These are phyloP conservation scores for Coemansia sp. DNA, from an alignment of 192 early-diverging fungal species.

Conservation along the genomic window DNA sequence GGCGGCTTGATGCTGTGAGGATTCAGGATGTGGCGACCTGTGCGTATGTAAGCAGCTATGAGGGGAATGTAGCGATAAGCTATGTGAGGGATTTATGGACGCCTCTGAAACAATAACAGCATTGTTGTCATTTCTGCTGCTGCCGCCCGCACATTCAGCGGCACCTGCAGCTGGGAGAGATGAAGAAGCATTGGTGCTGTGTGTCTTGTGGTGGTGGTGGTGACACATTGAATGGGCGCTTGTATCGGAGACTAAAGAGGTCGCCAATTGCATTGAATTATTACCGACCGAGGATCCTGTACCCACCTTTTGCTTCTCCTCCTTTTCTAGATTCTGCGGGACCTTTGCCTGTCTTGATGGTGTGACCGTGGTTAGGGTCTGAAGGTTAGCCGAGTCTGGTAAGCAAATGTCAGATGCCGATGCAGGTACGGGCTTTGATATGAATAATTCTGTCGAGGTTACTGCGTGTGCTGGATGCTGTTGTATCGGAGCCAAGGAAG, in stretches of 20 bases:
- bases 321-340: background rate
- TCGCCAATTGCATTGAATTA: background rate
- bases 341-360: background rate
- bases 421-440: background rate
- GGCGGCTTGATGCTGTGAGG: background rate
- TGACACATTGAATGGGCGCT: background rate
- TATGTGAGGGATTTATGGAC: background rate
- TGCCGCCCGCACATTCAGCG: background rate
- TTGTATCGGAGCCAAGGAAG: background rate
- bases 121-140: slow-evolving; percentile 6
- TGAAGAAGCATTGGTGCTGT: background rate
- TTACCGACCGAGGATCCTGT: too few relatives aligned
- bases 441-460: background rate
- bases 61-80: background rate
- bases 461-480: background rate
- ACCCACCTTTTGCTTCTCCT: background rate
- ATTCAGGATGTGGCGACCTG: background rate
- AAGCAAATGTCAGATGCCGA: background rate
- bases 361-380: background rate
- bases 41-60: slow-evolving; percentile 10
- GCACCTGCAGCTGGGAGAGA: background rate
- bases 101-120: background rate
- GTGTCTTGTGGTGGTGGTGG: background rate
- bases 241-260: background rate
- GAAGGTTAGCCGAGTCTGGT: background rate